These are phyloP conservation scores for Cladobotryum protrusum DNA, from an alignment of 2,329 filamentous ascomycete genomes.

Conservation along the genomic window DNA sequence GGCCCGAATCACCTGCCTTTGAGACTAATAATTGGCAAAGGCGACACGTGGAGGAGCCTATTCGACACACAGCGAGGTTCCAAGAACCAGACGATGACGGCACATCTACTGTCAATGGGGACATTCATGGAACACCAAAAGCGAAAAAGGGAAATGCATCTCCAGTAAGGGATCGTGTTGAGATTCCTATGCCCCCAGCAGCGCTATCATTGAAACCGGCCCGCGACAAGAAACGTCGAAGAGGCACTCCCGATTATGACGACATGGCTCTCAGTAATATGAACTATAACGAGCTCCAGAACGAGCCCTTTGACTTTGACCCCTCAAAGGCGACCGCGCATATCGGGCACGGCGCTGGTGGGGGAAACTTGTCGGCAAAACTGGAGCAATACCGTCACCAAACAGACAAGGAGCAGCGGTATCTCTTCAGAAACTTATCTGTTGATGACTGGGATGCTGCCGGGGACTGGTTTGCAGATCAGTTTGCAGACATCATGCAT, in stretches of 20 bases:
- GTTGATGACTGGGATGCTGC: conserved; percentile 53
- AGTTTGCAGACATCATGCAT: conserved; percentile 45
- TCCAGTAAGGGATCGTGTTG: conserved; percentile 16
- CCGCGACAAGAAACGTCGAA: conserved; percentile 35
- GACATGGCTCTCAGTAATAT: conserved; percentile 49
- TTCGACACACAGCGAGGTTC: conserved; percentile 14
- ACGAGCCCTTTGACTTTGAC: conserved; percentile 52
- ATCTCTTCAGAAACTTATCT: conserved; percentile 48
- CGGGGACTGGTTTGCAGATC: conserved; percentile 54
- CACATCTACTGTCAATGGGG: conserved; percentile 18
- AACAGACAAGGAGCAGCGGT: conserved; percentile 39
- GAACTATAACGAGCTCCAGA: conserved; percentile 44
- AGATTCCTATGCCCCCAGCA: conserved; percentile 20
- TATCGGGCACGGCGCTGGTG: conserved; percentile 29
- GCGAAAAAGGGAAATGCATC: conserved; percentile 17
- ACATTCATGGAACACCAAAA: conserved; percentile 18
- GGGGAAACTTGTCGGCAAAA: conserved; percentile 40
- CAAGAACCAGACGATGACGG: conserved; percentile 21
- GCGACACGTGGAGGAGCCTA: conserved; percentile 13
- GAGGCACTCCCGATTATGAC: conserved; percentile 48
- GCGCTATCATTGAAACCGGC: conserved; percentile 12
- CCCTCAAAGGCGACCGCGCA: conserved; percentile 40
- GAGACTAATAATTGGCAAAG: conserved; percentile 17
- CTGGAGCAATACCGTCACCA: conserved; percentile 45
- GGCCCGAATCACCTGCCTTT: conserved; percentile 21